Base-by-base conservation (phyloP, 306 rosid genomes). In the Fragaria ananassa region DNA sequence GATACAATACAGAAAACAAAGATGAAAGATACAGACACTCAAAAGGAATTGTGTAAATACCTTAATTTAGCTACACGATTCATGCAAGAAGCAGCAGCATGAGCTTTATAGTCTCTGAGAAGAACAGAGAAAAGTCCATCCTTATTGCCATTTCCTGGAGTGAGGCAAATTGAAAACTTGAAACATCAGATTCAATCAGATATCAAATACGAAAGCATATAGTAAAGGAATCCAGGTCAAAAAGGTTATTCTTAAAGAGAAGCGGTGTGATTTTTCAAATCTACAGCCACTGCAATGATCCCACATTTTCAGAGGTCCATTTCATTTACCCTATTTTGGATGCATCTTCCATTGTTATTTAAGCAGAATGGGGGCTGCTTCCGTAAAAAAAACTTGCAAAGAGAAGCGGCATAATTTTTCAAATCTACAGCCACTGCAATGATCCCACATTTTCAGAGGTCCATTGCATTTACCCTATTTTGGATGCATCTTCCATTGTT, bases 1-100 rank as follows among this genome's bases (percentile, higher is more conserved):
- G 13, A 18, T 47, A 31, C 19, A 27, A 25, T 45, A 21, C 27
- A 70, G 77, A 82, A 74, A 84, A 77, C 77, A 45, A 81, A 70
- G 51, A 76, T 47, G 74, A 71, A 53, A 19, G 19, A 54, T 31
- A 18, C 45, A 50, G 34, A 25, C 65, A 71, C 18, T 35, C n/a
- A 21, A 54, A 42, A 39, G 44, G 15, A 53, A 53, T 13, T 51
- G 12, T 53, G 34, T 39, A 76, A 41, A 57, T 89, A 91, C 98
- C 98, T 94, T 74, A 94, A 86, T 81, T 94, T 94, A 68, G 98
- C 98, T 18, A 94, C 80, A 51, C 97, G 98, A 85, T 94, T 94
- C 98, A 94, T 94, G 83, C 97, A 89, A 74, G 91, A 50, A 79
- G 97, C 97, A 84, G 98, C 98, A 71, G 98, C 95, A 74, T 91